These are phyloP conservation scores for Hyphopichia pseudoburtonii DNA, from an alignment of 1,139 yeast species.

Conservation along the genomic window DNA sequence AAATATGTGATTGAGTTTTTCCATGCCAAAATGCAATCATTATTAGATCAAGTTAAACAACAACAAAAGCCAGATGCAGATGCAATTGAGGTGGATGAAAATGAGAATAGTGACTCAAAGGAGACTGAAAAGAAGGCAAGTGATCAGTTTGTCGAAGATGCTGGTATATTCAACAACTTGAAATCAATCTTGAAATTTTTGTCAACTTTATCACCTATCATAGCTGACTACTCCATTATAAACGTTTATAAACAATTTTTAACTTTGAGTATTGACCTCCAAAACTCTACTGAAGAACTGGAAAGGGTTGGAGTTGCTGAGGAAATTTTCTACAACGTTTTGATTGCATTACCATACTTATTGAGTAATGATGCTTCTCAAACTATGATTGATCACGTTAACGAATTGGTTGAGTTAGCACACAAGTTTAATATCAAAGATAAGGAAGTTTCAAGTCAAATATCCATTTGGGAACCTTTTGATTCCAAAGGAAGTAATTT, in stretches of 20 bases:
- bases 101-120: conserved; percentile 9
- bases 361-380: conserved; percentile 45
- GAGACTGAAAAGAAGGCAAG: conserved; percentile 11
- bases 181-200: conserved; percentile 73
- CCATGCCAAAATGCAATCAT: conserved; percentile 58
- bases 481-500: conserved; percentile 32
- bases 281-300: conserved; percentile 28
- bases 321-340: conserved; percentile 61
- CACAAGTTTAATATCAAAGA: conserved; percentile 31
- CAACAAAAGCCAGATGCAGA: conserved; percentile 8
- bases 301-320: conserved; percentile 63
- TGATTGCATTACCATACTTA: conserved; percentile 70
- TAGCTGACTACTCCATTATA: conserved; percentile 52
- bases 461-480: conserved; percentile 38
- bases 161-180: conserved; percentile 71
- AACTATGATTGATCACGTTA: conserved; percentile 35
- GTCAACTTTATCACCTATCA: conserved; percentile 61
- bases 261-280: conserved; percentile 56
- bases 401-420: conserved; percentile 48
- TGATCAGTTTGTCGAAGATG: conserved; percentile 34
- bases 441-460: conserved; percentile 11
- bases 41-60: conserved; percentile 34
- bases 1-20: conserved; percentile 68
- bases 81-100: conserved; percentile 14
- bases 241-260: conserved; percentile 57